Evolutionary conservation across 2,329 filamentous ascomycete genomes (phyloP).

Genomic region (Teratosphaeria destructans): DNA sequence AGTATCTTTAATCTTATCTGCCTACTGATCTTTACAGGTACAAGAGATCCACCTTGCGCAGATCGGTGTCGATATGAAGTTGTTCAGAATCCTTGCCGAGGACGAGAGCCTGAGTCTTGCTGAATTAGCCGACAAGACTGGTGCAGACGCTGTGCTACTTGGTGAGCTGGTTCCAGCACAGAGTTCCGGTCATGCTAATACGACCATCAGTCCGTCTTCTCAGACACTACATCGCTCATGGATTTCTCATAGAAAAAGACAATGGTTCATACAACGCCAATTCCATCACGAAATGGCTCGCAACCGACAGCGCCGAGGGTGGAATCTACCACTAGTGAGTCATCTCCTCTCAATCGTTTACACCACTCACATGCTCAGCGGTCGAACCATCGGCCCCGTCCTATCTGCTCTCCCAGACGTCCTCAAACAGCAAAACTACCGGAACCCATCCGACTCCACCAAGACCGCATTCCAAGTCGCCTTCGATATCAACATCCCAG

Average conservation of each 20-base stretch:
- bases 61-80: constrained; percentile 4
- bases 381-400: not conserved
- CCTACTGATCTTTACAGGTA: not conserved
- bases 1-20: not conserved
- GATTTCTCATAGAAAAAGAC: constrained; percentile 1
- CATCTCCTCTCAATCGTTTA: not conserved
- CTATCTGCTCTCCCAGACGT: constrained; percentile 2
- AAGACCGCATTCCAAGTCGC: constrained; percentile 3
- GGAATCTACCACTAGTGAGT: constrained; percentile 5
- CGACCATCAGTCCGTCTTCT: not conserved
- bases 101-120: not conserved
- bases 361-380: not conserved
- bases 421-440: constrained; percentile 3
- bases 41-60: constrained; percentile 4
- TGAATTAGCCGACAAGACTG: constrained; percentile 1
- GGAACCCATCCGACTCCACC: not conserved
- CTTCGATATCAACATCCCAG: constrained; percentile 1
- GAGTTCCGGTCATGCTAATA: not conserved
- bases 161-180: not conserved
- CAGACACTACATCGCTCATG: constrained; percentile 2
- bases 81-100: constrained; percentile 4
- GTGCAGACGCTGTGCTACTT: not conserved
- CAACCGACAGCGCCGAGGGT: constrained; percentile 5
- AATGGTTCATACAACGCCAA: constrained; percentile 4
- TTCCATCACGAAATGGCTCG: constrained; percentile 4